Evolutionary conservation across 345 rosid genomes (phyloP).

Genomic region (Abelmoschus esculentus): DNA sequence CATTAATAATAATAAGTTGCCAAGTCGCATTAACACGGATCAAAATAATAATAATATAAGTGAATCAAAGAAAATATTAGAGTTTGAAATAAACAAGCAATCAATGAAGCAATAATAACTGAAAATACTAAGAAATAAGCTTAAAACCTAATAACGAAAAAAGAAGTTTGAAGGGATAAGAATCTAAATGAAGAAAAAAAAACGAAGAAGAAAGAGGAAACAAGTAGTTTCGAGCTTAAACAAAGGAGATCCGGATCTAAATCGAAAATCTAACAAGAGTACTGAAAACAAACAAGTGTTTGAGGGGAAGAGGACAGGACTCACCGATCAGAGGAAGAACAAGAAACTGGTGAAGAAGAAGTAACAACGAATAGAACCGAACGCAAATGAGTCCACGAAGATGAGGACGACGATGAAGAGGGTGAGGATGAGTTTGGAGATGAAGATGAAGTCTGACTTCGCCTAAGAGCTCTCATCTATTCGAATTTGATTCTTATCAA

Average conservation of each 20-base stretch:
- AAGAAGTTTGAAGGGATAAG: not conserved
- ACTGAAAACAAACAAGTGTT: constrained; percentile 10
- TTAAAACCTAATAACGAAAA: not conserved
- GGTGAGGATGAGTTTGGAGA: constrained; percentile 57
- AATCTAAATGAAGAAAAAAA: not conserved
- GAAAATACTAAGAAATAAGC: not conserved
- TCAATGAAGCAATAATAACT: not conserved
- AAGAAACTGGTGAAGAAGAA: constrained; percentile 77
- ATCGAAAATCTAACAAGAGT: constrained; percentile 5
- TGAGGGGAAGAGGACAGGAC: constrained; percentile 20
- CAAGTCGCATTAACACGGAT: not conserved
- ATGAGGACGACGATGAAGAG: constrained; percentile 31
- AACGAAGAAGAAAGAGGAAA: not conserved
- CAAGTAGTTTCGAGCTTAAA: not conserved
- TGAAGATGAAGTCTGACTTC: constrained; percentile 68
- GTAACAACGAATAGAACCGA: constrained; percentile 70
- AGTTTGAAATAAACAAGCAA: constrained; percentile 2
- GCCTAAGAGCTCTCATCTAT: constrained; percentile 81
- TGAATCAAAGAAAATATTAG: not conserved
- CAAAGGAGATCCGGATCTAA: constrained; percentile 26
- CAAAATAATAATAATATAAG: not conserved
- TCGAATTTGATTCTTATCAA: not conserved
- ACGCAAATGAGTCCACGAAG: constrained; percentile 89
- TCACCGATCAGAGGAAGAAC: constrained; percentile 77
- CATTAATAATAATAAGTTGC: not conserved